Percentiles rank a stretch among this genome's conserved stretches.
Evolutionary conservation across 2,329 filamentous ascomycete genomes (phyloP).

Genomic region (Colletotrichum noveboracense): DNA sequence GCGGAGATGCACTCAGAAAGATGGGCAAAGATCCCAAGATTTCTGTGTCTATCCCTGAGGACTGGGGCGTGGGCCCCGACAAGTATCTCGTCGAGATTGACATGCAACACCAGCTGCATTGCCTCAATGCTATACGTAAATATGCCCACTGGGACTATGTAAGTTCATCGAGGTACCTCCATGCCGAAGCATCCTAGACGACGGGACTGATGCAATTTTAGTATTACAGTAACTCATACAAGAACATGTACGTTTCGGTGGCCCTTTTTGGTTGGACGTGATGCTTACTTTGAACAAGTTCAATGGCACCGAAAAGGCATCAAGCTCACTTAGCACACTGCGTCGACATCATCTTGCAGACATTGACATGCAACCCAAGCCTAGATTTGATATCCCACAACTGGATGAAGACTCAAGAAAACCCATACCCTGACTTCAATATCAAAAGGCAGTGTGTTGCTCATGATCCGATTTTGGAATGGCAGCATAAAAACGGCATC

Average conservation of each 20-base stretch:
- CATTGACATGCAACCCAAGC: conserved; percentile 7
- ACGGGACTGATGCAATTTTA: background rate
- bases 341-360: conserved; percentile 5
- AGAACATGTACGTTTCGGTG: background rate
- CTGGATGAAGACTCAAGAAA: conserved; percentile 16
- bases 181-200: background rate
- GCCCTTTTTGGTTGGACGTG: background rate
- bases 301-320: conserved; percentile 5
- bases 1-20: conserved; percentile 7
- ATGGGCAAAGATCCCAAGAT: conserved; percentile 14
- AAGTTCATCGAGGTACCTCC: background rate
- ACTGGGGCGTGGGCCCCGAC: conserved; percentile 13
- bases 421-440: conserved; percentile 16
- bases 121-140: conserved; percentile 6
- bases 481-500: conserved; percentile 7
- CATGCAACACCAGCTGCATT: conserved; percentile 16
- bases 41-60: conserved; percentile 10
- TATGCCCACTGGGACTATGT: conserved; percentile 12
- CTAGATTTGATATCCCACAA: conserved; percentile 10
- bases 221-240: background rate
- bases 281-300: background rate
- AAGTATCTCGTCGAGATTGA: conserved; percentile 16
- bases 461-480: background rate
- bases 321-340: conserved; percentile 9
- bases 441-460: conserved; percentile 17